These are phyloP conservation scores for Paramecium sexaurelia DNA, from an alignment of 73 alveolate species.

Conservation along the genomic window DNA sequence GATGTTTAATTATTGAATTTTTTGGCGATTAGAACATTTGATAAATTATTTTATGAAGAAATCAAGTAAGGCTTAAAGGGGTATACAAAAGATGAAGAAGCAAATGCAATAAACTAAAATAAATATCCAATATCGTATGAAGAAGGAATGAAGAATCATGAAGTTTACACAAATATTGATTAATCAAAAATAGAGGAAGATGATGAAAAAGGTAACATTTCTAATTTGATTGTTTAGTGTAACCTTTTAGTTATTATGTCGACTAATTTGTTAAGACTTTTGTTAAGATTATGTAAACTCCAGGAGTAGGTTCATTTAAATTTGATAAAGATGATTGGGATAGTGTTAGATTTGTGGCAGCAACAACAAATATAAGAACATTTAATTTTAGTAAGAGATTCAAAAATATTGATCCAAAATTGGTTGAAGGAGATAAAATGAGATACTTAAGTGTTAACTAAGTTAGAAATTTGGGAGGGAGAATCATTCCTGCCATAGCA, in stretches of 20 bases:
- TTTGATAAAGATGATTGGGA: conserved; percentile 94
- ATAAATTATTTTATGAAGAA: conserved; percentile 36
- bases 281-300: neutral
- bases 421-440: conserved; percentile 10
- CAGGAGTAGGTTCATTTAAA: conserved; percentile 65
- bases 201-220: neutral
- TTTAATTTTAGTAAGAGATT: conserved; percentile 71
- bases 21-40: conserved; percentile 9
- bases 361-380: conserved; percentile 91
- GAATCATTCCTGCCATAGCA: conserved; percentile 96
- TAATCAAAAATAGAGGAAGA: conserved; percentile 71
- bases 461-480: conserved; percentile 94
- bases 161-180: conserved; percentile 56
- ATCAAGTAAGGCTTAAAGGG: conserved; percentile 30
- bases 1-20: neutral
- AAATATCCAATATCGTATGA: conserved; percentile 64
- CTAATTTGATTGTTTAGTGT: neutral
- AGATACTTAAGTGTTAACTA: conserved; percentile 69
- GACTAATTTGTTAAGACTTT: conserved; percentile 21
- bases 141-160: neutral
- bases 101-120: neutral
- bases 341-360: conserved; percentile 84
- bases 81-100: neutral
- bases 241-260: conserved; percentile 57
- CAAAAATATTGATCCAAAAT: neutral